Evolutionary conservation across 441 rosid genomes (phyloP), one percentile per base, ranked within the genome.

Genomic region (Macaranga tanarius): DNA sequence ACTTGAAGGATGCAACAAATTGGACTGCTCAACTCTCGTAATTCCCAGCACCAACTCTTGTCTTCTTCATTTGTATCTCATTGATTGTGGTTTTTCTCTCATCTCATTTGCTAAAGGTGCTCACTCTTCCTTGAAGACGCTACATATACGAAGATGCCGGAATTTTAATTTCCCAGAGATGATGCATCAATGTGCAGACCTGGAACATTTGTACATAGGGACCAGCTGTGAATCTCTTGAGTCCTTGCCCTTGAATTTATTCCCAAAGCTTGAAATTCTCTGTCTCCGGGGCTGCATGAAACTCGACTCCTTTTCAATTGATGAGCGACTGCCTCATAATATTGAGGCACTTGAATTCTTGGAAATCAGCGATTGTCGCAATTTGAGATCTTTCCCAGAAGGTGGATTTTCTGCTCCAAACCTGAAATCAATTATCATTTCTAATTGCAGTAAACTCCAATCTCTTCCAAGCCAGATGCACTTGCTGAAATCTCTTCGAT

Each of bases 391-490:
- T 12, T 72, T 76, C 52, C 72, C 67, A 23, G 48, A 16, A 4
- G 77, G 45, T 20, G 75, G 72, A 7, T 65, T 71, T 19, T 69
- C 38, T 10, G 59, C 67, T n/a, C n/a, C 59, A 15, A 57, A 59
- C 6, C 34, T 71, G 62, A 65, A 0, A 2, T 16, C 23, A 50
- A 5, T 70, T 31, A 2, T 4, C 20, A 23, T 71, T 19, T 20
- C 2, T 16, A 54, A 22, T 12, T 75, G 75, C 62, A 20, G 34
- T 26, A 56, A 11, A 0, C 68, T 76, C 34, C 16, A 48, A n/a
- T 68, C 57, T 2, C 70, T 77, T 7, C 70, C 73, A 1, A 45
- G 31, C 16, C 4, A 65, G 20, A 55, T 67, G 22, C 42, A 66
- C 15, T 9, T 11, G 42, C 70, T 61, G 2, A 26, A 67, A 8